Evolutionary conservation across 2,329 filamentous ascomycete species (phyloP).

Genomic region (Fusarium nygamai): DNA sequence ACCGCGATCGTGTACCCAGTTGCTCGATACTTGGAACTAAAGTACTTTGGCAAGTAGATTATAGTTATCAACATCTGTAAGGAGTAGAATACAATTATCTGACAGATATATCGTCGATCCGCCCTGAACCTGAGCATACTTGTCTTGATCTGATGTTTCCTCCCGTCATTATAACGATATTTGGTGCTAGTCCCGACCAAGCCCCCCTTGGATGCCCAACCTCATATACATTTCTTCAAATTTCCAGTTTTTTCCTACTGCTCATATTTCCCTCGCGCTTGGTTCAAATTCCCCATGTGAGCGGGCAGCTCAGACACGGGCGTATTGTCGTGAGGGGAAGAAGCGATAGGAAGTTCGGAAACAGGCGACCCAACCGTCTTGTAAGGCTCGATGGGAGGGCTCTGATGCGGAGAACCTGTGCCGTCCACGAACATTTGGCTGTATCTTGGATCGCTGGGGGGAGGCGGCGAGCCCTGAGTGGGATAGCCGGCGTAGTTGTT

Average conservation of each 20-base stretch:
- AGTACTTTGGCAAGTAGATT: conserved; percentile 7
- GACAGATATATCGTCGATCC: fast-evolving
- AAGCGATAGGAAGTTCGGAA: neutral
- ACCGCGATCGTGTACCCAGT: conserved; percentile 1
- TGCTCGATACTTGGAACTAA: neutral
- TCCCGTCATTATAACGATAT: neutral
- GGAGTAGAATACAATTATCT: neutral
- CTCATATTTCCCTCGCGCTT: no score
- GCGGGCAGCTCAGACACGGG: neutral
- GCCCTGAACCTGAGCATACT: neutral
- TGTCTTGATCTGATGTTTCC: no score
- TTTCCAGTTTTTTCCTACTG: neutral
- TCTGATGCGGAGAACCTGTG: neutral
- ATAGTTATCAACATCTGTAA: fast-evolving
- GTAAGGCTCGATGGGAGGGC: neutral
- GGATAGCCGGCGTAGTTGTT: neutral
- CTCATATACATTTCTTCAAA: fast-evolving
- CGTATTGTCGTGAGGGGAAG: neutral
- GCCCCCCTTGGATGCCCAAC: neutral
- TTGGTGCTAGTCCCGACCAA: neutral
- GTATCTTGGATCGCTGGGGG: neutral
- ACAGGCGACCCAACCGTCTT: neutral
- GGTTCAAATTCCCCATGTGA: no score
- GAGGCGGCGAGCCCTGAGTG: neutral
- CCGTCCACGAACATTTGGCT: neutral